phyloP scores from a whole-genome alignment of 192 early-diverging fungal genomes.

The Geosiphon pyriformis region DNA sequence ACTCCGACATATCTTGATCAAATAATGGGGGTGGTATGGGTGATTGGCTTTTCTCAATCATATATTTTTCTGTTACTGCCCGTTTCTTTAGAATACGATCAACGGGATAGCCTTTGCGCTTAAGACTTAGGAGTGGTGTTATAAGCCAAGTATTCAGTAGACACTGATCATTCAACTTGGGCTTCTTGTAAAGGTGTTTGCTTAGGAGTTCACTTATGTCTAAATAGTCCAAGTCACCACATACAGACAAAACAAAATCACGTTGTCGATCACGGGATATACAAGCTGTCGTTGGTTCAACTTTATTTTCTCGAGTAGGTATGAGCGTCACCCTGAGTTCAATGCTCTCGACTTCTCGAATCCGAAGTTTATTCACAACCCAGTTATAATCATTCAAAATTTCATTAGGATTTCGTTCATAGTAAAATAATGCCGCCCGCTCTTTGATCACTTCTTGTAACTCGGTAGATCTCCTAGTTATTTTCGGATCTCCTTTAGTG shows the following conservation, averaged over 20 bases:
- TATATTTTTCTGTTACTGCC: conserved; percentile 12
- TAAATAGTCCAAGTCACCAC: neutral
- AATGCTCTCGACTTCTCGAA: conserved; percentile 63
- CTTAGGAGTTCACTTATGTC: neutral
- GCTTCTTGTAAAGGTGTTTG: neutral
- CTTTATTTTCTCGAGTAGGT: conserved; percentile 26
- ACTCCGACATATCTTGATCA: neutral
- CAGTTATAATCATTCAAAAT: conserved; percentile 47
- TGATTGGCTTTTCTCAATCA: conserved; percentile 24
- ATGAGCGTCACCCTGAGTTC: conserved; percentile 46
- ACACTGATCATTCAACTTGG: neutral
- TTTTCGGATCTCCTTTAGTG: conserved; percentile 42
- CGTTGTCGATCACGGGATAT: neutral
- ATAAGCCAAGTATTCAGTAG: neutral
- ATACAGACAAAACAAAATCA: neutral
- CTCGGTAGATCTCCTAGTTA: conserved; percentile 39
- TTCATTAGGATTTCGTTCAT: conserved; percentile 53
- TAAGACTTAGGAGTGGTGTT: neutral
- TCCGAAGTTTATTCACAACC: conserved; percentile 56
- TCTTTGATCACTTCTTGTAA: conserved; percentile 63
- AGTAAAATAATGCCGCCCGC: conserved; percentile 71
- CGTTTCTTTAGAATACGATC: conserved; percentile 49
- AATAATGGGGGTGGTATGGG: conserved; percentile 23
- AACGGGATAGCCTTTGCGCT: conserved; percentile 42
- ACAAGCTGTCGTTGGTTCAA: conserved; percentile 2